Base-by-base conservation (phyloP, 345 rosid genomes). In the Chamaenerion angustifolium region DNA sequence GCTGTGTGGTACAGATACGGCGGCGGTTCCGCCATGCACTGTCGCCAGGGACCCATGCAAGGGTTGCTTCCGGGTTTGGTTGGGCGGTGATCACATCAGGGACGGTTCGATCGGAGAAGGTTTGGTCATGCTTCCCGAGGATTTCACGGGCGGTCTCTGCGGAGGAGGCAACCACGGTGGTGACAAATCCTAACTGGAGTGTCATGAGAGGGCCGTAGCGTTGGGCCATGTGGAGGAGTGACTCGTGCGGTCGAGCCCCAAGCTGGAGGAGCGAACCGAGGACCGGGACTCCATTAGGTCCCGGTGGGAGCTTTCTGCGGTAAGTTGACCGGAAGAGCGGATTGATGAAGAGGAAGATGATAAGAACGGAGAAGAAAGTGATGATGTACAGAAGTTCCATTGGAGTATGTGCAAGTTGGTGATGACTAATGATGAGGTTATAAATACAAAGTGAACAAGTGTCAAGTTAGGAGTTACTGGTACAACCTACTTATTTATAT, bases 181-280 rank as follows among this genome's bases (percentile, higher is more conserved):
- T 67, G 45, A 63, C 49, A 12, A 7, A 53, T 43, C 79, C 79
- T 0, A 74, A 60, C 43, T 55, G 65, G 61, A 74, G 66, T 27
- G 64, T 48, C 68, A 74, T 67, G 21, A 74, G 55, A 0, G 67
- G 72, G 61, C 76, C 76, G 46, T 74, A 46, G 17, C 51, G 60
- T 50, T 58, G 52, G 53, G 78, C 58, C 46, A 74, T 62, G 45
- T 70, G 17, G 50, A 42, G 46, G 49, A 73, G 66, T 23, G 75
- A 66, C n/a, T 48, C 59, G 16, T 70, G 63, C 11, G 71, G 72
- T 16, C 49, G 53, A 40, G 60, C 42, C 48, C 52, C 61, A 31
- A 50, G 67, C 11, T 52, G 56, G 35, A 19, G 45, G 47, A 56
- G 55, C 10, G 52, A 51, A 15, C 73, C 68, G 45, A 63, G 11